Evolutionary conservation across 305 asterid species (phyloP).

Genomic region (Fraxinus nigra): DNA sequence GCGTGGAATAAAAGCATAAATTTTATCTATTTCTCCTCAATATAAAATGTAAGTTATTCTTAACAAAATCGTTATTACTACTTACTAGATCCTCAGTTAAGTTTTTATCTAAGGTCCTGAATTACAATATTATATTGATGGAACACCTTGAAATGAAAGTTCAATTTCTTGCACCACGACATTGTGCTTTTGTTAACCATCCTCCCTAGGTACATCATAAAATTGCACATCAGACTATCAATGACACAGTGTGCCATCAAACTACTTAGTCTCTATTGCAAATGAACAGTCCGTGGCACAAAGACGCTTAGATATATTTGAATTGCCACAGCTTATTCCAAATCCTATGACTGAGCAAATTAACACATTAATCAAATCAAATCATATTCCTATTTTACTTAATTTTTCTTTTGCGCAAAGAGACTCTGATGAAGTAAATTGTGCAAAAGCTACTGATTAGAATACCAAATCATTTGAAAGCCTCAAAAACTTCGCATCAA

Average conservation of each 20-base stretch:
- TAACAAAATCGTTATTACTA: neutral
- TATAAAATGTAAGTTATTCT: neutral
- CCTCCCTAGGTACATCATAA: neutral
- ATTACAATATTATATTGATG: neutral
- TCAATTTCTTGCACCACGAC: neutral
- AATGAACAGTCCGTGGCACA: neutral
- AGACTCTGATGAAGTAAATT: neutral
- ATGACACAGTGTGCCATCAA: neutral
- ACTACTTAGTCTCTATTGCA: neutral
- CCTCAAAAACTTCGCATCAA: neutral
- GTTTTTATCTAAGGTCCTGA: neutral
- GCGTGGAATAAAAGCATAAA: neutral
- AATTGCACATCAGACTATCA: neutral
- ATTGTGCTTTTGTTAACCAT: neutral
- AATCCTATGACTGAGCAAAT: neutral
- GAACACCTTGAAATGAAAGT: neutral
- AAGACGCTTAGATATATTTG: neutral
- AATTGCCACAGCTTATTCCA: conserved; percentile 6
- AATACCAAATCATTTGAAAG: neutral
- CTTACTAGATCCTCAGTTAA: neutral
- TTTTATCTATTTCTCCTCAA: neutral
- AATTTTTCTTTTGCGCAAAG: neutral
- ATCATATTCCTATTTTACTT: neutral
- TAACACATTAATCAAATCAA: neutral
- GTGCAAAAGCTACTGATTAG: neutral